Evolutionary conservation across 2,329 filamentous ascomycete genomes (phyloP).

Genomic region (Pseudocercospora fijiensis): DNA sequence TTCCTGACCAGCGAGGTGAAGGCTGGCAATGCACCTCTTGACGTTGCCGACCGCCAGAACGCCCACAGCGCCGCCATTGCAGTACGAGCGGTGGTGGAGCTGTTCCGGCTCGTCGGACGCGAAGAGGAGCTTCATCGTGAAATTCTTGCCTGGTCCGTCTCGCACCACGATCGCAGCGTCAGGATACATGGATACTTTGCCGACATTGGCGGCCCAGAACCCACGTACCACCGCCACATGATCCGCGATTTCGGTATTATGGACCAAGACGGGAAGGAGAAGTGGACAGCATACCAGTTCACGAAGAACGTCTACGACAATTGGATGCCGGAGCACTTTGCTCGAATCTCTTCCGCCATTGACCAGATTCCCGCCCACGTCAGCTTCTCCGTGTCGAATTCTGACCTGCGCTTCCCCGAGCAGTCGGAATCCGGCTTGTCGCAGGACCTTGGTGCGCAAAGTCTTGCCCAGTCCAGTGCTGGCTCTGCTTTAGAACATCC

Average conservation of each 20-base stretch:
- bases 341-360: constrained; percentile 24
- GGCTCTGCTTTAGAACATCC: no score
- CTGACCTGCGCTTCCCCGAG: constrained; percentile 7
- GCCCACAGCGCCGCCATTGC: constrained; percentile 27
- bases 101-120: constrained; percentile 38
- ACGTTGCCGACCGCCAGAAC: constrained; percentile 30
- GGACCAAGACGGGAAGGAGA: constrained; percentile 19
- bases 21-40: no score
- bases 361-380: constrained; percentile 21
- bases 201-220: constrained; percentile 10
- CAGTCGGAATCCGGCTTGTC: constrained; percentile 13
- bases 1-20: constrained; percentile 31
- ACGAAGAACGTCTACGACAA: constrained; percentile 26
- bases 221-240: constrained; percentile 26
- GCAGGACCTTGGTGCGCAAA: constrained; percentile 17
- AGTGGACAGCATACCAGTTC: constrained; percentile 27
- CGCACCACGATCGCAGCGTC: constrained; percentile 17
- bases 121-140: constrained; percentile 27
- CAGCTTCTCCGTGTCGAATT: constrained; percentile 19
- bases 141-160: constrained; percentile 22
- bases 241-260: constrained; percentile 22
- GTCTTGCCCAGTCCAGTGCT: constrained; percentile 13
- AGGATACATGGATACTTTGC: constrained; percentile 21
- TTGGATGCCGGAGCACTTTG: constrained; percentile 23
- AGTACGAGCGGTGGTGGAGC: constrained; percentile 25